These are phyloP conservation scores for Mrakia gelida DNA, from an alignment of 768 basidiomycete genomes.

Conservation along the genomic window DNA sequence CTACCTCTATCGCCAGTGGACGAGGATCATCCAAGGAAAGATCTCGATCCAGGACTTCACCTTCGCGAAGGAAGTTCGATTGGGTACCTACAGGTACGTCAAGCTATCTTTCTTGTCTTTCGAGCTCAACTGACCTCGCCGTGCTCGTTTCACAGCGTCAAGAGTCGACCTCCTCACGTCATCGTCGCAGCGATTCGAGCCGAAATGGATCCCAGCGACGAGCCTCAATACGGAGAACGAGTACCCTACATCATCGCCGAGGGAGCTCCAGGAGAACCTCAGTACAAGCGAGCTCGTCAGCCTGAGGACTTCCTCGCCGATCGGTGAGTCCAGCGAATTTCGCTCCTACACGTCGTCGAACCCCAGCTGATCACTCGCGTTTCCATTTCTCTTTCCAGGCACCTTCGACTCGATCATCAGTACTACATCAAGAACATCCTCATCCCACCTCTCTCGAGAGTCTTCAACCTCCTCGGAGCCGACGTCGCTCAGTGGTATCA, in stretches of 20 bases:
- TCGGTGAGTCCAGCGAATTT: conserved; percentile 49
- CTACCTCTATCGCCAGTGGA: conserved; percentile 80
- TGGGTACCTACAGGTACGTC: conserved; percentile 84
- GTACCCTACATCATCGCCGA: conserved; percentile 82
- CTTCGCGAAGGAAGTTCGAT: conserved; percentile 85
- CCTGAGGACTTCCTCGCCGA: conserved; percentile 66
- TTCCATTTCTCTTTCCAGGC: conserved; percentile 47
- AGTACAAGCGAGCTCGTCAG: conserved; percentile 71
- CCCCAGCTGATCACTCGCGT: neutral
- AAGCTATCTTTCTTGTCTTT: neutral
- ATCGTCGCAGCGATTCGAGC: conserved; percentile 77
- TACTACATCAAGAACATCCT: conserved; percentile 86
- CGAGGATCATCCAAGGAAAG: conserved; percentile 71
- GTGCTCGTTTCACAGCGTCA: conserved; percentile 56
- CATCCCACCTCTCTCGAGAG: conserved; percentile 81
- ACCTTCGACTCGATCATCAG: conserved; percentile 69
- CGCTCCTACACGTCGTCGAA: neutral
- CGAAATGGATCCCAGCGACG: conserved; percentile 69
- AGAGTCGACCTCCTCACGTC: conserved; percentile 83
- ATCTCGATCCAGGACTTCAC: conserved; percentile 88
- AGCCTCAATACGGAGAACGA: conserved; percentile 87
- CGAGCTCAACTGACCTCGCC: neutral
- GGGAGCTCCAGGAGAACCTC: conserved; percentile 58
- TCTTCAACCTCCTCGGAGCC: conserved; percentile 86
- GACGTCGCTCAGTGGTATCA: conserved; percentile 82